A percentile compares a stretch with the other conserved stretches of the same genome.
These are phyloP conservation scores for Naumovozyma castellii DNA, from an alignment of 805 yeast species.

Conservation along the genomic window DNA sequence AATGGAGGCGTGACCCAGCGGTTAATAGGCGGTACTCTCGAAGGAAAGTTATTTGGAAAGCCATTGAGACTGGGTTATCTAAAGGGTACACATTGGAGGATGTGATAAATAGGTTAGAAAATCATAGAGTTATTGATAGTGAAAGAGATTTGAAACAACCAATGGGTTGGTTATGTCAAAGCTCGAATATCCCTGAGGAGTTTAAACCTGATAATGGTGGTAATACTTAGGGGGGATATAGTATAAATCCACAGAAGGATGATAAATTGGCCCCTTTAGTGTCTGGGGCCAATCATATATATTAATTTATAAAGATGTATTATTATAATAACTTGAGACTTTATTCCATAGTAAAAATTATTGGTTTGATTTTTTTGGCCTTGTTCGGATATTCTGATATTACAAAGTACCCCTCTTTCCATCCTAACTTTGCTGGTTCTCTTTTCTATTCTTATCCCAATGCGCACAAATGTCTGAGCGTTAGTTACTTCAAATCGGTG, in stretches of 20 bases:
- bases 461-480: too few relatives aligned
- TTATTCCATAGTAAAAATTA: too few relatives aligned
- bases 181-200: conserved; percentile 30
- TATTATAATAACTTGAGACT: too few relatives aligned
- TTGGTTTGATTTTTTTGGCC: too few relatives aligned
- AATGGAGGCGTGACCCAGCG: conserved; percentile 49
- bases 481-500: too few relatives aligned
- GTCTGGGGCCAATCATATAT: too few relatives aligned
- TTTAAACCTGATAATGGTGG: conserved; percentile 4
- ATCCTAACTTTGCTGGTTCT: too few relatives aligned
- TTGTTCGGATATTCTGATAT: too few relatives aligned
- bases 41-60: conserved; percentile 45
- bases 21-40: conserved; percentile 45
- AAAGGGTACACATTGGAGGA: conserved; percentile 37
- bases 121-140: conserved; percentile 33
- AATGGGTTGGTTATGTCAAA: conserved; percentile 37
- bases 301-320: too few relatives aligned
- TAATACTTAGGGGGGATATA: neutral
- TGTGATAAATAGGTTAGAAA: conserved; percentile 40
- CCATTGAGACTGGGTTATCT: conserved; percentile 41
- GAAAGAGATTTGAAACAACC: conserved; percentile 37
- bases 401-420: too few relatives aligned
- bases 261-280: too few relatives aligned
- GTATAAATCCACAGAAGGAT: neutral
- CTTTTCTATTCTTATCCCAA: too few relatives aligned